Conservation (phyloP, 2,329 filamentous ascomycete species). For the Arachnopeziza araneosa region DNA sequence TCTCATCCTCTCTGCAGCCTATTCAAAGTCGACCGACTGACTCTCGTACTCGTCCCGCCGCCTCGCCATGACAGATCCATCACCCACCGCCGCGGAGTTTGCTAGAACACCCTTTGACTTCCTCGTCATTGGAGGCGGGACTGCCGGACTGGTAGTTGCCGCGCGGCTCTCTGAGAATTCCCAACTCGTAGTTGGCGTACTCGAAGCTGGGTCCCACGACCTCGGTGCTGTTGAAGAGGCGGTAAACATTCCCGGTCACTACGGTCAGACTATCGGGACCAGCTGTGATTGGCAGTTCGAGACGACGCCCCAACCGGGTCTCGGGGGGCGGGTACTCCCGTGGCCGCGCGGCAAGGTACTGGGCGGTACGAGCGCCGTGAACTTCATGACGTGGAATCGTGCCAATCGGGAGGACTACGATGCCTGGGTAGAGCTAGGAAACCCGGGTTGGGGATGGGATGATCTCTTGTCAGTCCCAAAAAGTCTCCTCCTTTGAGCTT, state of each 20-base stretch:
- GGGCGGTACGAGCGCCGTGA: slow-evolving; percentile 3
- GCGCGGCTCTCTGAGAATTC: slow-evolving; percentile 44
- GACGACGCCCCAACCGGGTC: slow-evolving; percentile 4
- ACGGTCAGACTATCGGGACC: neutral
- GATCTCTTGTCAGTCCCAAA: slow-evolving; percentile 37
- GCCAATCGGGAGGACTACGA: slow-evolving; percentile 21
- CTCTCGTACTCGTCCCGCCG: too few species aligned
- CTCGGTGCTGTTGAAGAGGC: neutral
- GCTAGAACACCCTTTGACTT: neutral
- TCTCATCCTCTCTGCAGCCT: too few species aligned
- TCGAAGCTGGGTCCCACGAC: slow-evolving; percentile 17
- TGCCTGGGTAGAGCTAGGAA: neutral
- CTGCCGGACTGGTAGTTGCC: slow-evolving; percentile 43
- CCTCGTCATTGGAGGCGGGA: slow-evolving; percentile 31
- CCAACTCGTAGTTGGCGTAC: slow-evolving; percentile 38
- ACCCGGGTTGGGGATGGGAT: slow-evolving; percentile 34
- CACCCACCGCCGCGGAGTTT: neutral
- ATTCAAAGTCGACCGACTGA: too few species aligned
- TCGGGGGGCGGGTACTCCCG: slow-evolving; percentile 3
- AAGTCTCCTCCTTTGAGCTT: slow-evolving; percentile 27
- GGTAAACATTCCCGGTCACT: slow-evolving; percentile 15
- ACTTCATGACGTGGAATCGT: slow-evolving; percentile 5
- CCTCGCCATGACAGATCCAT: too few species aligned
- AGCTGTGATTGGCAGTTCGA: slow-evolving; percentile 13
- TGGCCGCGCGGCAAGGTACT: slow-evolving; percentile 24